These are phyloP conservation scores for Fusarium phyllophilum DNA, from an alignment of 2,329 filamentous ascomycete species.

Conservation along the genomic window DNA sequence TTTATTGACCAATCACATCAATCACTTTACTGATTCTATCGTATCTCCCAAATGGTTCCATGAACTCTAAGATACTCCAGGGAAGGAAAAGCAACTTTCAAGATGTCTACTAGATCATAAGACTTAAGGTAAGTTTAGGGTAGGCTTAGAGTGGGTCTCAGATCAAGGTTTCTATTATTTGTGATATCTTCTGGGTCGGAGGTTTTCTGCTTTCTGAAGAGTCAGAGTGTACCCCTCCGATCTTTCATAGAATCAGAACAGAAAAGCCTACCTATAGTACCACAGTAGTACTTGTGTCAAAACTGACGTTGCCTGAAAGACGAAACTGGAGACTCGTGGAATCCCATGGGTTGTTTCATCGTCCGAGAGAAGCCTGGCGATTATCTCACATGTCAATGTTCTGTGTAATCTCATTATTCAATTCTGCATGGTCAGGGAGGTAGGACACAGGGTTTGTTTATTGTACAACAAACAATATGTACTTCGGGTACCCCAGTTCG, in stretches of 20 bases:
- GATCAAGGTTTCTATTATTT: neutral
- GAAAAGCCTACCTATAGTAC: neutral
- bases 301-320: neutral
- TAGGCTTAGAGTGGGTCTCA: neutral
- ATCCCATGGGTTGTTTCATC: neutral
- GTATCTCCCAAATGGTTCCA: neutral
- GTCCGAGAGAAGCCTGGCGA: neutral
- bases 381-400: neutral
- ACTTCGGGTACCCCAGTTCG: neutral
- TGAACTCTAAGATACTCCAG: neutral
- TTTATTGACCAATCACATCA: slow-evolving; percentile 13
- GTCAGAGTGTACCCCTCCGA: neutral
- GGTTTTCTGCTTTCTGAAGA: neutral
- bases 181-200: neutral
- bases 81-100: neutral
- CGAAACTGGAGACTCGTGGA: neutral
- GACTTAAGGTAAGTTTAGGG: neutral
- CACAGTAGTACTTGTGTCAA: neutral
- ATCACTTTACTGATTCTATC: neutral
- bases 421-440: neutral
- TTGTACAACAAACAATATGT: neutral
- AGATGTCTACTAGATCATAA: neutral
- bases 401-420: neutral
- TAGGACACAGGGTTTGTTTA: neutral
- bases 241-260: neutral